These are phyloP conservation scores for Pisolithus marmoratus DNA, from an alignment of 768 basidiomycete species.

Conservation along the genomic window DNA sequence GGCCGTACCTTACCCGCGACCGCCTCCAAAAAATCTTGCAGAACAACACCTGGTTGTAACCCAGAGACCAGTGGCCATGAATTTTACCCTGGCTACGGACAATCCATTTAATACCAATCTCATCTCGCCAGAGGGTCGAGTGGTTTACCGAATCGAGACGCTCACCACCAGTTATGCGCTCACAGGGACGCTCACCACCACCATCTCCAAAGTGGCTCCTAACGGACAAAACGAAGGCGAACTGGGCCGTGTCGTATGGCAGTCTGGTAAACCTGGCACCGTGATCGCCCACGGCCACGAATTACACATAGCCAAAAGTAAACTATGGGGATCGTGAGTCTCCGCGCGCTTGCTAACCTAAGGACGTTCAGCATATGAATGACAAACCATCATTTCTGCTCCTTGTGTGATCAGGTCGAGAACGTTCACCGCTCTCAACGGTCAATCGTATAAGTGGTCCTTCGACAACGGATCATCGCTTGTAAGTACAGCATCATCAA, in stretches of 20 bases:
- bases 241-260: slow-evolving; percentile 25
- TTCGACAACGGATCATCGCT: slow-evolving; percentile 28
- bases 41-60: not conserved
- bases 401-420: slow-evolving; percentile 17
- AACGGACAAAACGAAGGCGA: slow-evolving; percentile 22
- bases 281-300: slow-evolving; percentile 25
- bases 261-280: slow-evolving; percentile 21
- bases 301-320: slow-evolving; percentile 18
- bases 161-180: slow-evolving; percentile 8
- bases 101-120: slow-evolving; percentile 29
- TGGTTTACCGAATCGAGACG: slow-evolving; percentile 26
- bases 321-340: slow-evolving; percentile 29
- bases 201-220: slow-evolving; percentile 17
- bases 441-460: slow-evolving; percentile 30
- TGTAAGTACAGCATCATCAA: slow-evolving; percentile 11
- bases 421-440: slow-evolving; percentile 30
- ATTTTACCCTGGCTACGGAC: slow-evolving; percentile 26
- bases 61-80: slow-evolving; percentile 12
- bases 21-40: not conserved
- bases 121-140: slow-evolving; percentile 24
- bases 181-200: slow-evolving; percentile 12
- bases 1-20: slow-evolving; percentile 10
- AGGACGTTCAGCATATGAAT: not conserved
- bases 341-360: not conserved
- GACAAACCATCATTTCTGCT: not conserved